Percentiles rank a stretch among this genome's conserved stretches.
These are phyloP conservation scores for Fusarium xyrophilum DNA, from an alignment of 2,329 filamentous ascomycete species.

Conservation along the genomic window DNA sequence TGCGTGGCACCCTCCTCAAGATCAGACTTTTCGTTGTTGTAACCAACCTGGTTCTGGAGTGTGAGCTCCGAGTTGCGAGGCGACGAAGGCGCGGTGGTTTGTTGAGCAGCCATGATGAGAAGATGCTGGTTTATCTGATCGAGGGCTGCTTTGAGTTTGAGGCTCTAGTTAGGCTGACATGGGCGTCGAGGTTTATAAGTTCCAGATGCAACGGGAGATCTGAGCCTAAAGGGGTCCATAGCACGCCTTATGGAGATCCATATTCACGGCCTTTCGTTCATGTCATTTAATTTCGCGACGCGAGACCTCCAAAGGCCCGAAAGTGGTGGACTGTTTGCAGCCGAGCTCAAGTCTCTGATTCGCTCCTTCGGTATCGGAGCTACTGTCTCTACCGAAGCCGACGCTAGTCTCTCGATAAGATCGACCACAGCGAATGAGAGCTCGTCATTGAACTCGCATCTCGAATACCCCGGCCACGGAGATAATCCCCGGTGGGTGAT, in stretches of 20 bases:
- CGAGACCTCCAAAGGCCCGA: not conserved
- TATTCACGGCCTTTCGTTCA: not conserved
- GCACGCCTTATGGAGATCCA: slow-evolving; percentile 2
- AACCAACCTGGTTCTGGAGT: slow-evolving; percentile 1
- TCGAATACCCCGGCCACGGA: slow-evolving; percentile 8
- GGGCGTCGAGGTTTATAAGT: slow-evolving; percentile 11
- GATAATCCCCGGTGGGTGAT: not conserved
- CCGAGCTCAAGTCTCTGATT: not conserved
- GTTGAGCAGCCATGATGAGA: slow-evolving; percentile 5
- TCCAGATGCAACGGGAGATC: not conserved
- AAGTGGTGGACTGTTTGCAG: not conserved
- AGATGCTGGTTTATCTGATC: not conserved
- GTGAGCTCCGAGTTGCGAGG: slow-evolving; percentile 20
- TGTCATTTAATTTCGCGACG: slow-evolving; percentile 16
- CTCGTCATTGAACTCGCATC: not conserved
- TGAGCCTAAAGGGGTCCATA: not conserved
- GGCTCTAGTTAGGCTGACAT: slow-evolving; percentile 8
- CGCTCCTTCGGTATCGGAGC: slow-evolving; percentile 5
- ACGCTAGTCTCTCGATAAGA: not conserved
- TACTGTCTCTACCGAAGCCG: not conserved
- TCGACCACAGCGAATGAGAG: not conserved
- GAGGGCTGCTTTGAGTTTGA: not conserved
- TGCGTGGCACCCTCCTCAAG: slow-evolving; percentile 15
- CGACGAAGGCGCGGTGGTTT: not conserved
- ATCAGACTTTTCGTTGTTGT: slow-evolving; percentile 20